Percentiles rank a stretch among this genome's conserved stretches.
Conservation (phyloP, 2,329 filamentous ascomycete genomes). For the Cercospora sp. region DNA sequence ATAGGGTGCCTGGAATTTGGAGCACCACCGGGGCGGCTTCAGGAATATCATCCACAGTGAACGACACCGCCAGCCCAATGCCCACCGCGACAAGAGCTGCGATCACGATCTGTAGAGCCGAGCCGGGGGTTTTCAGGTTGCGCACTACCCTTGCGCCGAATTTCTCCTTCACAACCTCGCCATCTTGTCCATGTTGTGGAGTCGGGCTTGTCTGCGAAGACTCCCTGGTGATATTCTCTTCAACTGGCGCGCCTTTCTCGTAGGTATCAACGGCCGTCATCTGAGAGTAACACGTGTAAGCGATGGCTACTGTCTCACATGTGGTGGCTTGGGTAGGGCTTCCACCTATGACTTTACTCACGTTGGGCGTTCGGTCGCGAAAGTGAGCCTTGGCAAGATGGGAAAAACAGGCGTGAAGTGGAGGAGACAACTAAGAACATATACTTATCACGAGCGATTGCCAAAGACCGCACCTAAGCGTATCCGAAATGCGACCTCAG, state of each 20-base stretch:
- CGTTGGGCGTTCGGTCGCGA: not conserved
- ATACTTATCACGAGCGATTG: not conserved
- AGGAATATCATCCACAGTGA: slow-evolving; percentile 47
- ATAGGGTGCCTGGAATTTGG: slow-evolving; percentile 53
- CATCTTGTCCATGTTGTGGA: not conserved
- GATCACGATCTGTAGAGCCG: slow-evolving; percentile 52
- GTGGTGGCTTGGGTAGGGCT: too few species aligned
- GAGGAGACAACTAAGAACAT: not conserved
- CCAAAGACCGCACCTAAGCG: not conserved
- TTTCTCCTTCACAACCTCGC: slow-evolving; percentile 9
- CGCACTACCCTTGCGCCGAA: slow-evolving; percentile 38
- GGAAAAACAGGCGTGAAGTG: too few species aligned
- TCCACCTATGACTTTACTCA: too few species aligned
- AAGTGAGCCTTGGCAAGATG: not conserved
- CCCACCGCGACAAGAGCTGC: slow-evolving; percentile 52
- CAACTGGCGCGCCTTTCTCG: slow-evolving; percentile 9
- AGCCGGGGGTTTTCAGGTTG: slow-evolving; percentile 46
- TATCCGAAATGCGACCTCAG: slow-evolving; percentile 2
- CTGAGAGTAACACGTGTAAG: too few species aligned
- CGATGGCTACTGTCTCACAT: too few species aligned
- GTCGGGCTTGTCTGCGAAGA: slow-evolving; percentile 3
- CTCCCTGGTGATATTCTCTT: slow-evolving; percentile 1
- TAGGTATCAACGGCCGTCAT: slow-evolving; percentile 8
- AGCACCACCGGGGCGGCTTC: slow-evolving; percentile 46
- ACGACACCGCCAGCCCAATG: slow-evolving; percentile 51